These are phyloP conservation scores for Solioccasus polychromus DNA, from an alignment of 768 basidiomycete genomes.

Conservation along the genomic window DNA sequence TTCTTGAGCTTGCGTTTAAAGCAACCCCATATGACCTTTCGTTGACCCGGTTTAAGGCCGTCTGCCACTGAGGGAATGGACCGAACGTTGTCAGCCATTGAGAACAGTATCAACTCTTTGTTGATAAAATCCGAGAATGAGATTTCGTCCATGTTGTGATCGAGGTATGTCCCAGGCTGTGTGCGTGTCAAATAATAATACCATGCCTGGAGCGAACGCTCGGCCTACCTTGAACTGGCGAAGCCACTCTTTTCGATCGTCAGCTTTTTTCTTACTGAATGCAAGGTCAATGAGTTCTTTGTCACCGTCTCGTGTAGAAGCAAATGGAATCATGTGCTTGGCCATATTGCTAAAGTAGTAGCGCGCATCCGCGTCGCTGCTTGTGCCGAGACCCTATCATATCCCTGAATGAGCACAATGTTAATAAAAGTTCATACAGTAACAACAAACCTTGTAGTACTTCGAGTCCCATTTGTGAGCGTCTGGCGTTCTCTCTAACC, in stretches of 20 bases:
- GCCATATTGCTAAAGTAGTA: conserved; percentile 91
- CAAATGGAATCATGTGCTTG: conserved; percentile 94
- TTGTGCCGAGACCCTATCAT: conserved; percentile 90
- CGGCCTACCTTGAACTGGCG: conserved; percentile 76
- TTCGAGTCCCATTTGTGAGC: conserved; percentile 85
- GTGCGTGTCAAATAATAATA: conserved; percentile 3
- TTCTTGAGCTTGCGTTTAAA: conserved; percentile 93
- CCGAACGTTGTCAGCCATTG: conserved; percentile 98
- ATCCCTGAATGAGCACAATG: conserved; percentile 1
- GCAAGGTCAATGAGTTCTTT: conserved; percentile 91
- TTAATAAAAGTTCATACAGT: not conserved
- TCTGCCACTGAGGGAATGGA: conserved; percentile 95
- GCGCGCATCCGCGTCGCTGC: conserved; percentile 82
- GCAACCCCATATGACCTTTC: conserved; percentile 94
- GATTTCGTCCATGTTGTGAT: conserved; percentile 85
- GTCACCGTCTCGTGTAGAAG: conserved; percentile 76
- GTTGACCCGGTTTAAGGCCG: conserved; percentile 95
- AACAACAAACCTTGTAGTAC: conserved; percentile 87
- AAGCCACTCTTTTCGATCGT: conserved; percentile 98
- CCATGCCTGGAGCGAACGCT: not conserved
- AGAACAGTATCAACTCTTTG: conserved; percentile 95
- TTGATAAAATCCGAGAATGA: conserved; percentile 95
- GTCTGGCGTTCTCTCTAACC: conserved; percentile 77
- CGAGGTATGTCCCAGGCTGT: conserved; percentile 90
- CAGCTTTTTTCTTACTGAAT: conserved; percentile 99